Conservation (phyloP, 1,284 basidiomycete species). For the Phylloboletellus chloephorus region DNA sequence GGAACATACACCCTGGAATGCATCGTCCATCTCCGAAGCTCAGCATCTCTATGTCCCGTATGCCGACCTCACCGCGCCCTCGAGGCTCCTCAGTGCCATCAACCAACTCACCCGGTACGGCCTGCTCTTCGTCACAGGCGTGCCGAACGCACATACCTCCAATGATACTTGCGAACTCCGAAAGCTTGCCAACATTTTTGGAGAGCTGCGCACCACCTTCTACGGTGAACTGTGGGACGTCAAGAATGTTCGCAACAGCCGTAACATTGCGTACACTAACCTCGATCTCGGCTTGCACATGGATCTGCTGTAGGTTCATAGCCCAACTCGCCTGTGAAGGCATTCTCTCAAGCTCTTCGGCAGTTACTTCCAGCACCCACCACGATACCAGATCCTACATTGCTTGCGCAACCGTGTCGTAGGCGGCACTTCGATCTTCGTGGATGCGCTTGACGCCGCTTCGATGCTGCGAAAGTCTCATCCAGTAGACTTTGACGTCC, state of each 20-base stretch:
- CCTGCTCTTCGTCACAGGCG: constrained; percentile 51
- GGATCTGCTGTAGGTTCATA: constrained; percentile 73
- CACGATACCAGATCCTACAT: constrained; percentile 89
- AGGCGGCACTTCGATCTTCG: constrained; percentile 87
- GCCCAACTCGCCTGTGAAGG: background rate
- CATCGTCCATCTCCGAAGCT: constrained; percentile 30
- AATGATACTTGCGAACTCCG: constrained; percentile 62
- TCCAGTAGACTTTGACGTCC: constrained; percentile 53
- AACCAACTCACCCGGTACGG: constrained; percentile 53
- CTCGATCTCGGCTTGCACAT: constrained; percentile 87
- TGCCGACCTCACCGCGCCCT: constrained; percentile 36
- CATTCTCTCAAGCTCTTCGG: constrained; percentile 3
- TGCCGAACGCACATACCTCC: constrained; percentile 52
- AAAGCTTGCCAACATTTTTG: constrained; percentile 60
- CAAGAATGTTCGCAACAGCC: constrained; percentile 65
- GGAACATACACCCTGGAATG: constrained; percentile 34
- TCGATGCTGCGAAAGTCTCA: constrained; percentile 46
- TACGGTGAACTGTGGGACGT: constrained; percentile 94
- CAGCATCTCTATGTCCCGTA: constrained; percentile 50
- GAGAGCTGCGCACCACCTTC: constrained; percentile 81
- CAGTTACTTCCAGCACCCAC: constrained; percentile 86
- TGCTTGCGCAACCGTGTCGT: constrained; percentile 78
- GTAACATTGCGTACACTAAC: constrained; percentile 95
- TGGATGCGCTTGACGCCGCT: constrained; percentile 76
- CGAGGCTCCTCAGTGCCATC: constrained; percentile 46